Base-by-base conservation (phyloP, 139 green algal genomes). In the Auxenochlorella pyrenoidosa region DNA sequence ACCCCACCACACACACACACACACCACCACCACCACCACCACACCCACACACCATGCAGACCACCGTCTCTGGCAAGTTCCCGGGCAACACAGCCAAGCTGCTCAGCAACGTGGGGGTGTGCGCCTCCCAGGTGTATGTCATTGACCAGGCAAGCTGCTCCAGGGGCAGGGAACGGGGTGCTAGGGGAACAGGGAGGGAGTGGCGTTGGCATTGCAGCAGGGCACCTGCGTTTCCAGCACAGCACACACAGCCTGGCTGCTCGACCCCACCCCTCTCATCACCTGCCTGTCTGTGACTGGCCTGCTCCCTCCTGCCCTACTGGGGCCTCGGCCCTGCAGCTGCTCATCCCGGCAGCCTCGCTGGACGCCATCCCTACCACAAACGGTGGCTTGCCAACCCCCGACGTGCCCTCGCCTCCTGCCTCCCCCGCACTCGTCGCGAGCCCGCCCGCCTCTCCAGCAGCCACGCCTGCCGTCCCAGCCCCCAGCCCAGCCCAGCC, bases 271-370 rank as follows among this genome's bases (percentile, higher is more conserved):
- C 40, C 21, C 38, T 36, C 34, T 40, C 41, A 24, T 3, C 1
- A 2, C 41, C 24, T 34, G 0, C 75, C 75, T 24, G 18, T 13
- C 54, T 63, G 15, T 63, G 15, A 63, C 54, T 63, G 54, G 18
- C 10, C 10, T 63, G 54, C 18, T 22, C 41, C 41, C 6, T 34
- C 41, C 26, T 18, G 26, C 30, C 6, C 41, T 38, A 5, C 51
- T 43, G 47, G 22, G 28, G 40, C 41, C 16, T 18, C 8, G 80
- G 79, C 87, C 51, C 82, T 86, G 58, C 63, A 85, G 44, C 83
- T 87, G 32, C 83, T 89, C 24, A 58, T 91, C 58, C 88, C 88
- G 1, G 79, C 84, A 32, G 66, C 43, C 71, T 72, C 36, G 2
- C 43, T 91, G 19, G 85, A 87, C 4, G 78, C 75, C 51, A 63